Evolutionary conservation across 2,329 filamentous ascomycete genomes (phyloP).

Genomic region (Rutstroemia sp.): DNA sequence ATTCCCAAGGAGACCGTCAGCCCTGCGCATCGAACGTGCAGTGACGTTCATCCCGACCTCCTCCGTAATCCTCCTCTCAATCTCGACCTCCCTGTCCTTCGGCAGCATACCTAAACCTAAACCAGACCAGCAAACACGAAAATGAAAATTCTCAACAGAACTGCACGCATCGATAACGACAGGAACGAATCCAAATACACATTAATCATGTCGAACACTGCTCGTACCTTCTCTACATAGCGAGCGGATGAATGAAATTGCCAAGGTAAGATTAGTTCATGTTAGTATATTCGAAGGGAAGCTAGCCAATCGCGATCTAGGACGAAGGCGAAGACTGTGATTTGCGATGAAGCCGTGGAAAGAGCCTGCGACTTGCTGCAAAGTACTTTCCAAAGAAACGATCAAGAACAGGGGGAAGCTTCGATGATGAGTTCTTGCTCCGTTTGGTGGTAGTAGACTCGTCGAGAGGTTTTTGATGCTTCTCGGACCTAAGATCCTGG

Average conservation of each 20-base stretch:
- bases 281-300: background rate
- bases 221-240: constrained; percentile 4
- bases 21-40: background rate
- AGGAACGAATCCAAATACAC: constrained; percentile 12
- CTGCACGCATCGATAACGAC: constrained; percentile 11
- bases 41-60: background rate
- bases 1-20: background rate
- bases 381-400: constrained; percentile 12
- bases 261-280: constrained; percentile 2
- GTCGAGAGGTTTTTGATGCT: constrained; percentile 12
- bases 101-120: constrained; percentile 13
- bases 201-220: constrained; percentile 7
- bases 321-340: background rate
- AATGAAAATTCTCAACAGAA: constrained; percentile 14
- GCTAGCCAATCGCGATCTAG: background rate
- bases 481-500: constrained; percentile 12
- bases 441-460: constrained; percentile 2
- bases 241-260: constrained; percentile 10
- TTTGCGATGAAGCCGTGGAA: background rate
- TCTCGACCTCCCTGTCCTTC: constrained; percentile 1
- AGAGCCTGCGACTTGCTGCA: constrained; percentile 6
- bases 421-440: background rate
- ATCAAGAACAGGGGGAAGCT: constrained; percentile 9
- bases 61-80: background rate
- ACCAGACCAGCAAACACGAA: constrained; percentile 12